Evolutionary conservation across 495 filamentous ascomycete genomes (phyloP).

Genomic region (Talaromyces ruber): DNA sequence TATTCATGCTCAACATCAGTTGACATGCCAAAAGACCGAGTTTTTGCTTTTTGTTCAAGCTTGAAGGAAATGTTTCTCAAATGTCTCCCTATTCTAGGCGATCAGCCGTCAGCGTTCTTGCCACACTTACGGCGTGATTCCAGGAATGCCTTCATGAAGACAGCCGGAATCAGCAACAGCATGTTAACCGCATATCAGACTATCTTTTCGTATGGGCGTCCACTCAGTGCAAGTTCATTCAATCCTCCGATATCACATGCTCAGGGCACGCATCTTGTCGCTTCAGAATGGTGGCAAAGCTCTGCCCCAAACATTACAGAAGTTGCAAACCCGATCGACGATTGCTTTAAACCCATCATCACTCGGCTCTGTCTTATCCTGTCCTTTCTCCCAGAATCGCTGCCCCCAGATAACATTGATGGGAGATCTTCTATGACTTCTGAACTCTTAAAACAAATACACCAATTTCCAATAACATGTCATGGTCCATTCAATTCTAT

Average conservation of each 20-base stretch:
- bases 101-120: not conserved
- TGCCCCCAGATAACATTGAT: not conserved
- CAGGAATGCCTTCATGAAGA: not conserved
- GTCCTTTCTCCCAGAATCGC: not conserved
- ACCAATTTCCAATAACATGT: not conserved
- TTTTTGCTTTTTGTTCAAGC: slow-evolving; percentile 4
- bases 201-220: not conserved
- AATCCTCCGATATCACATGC: not conserved
- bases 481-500: not conserved
- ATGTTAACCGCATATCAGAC: not conserved
- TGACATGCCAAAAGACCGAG: not conserved
- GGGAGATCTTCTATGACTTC: not conserved
- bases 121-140: not conserved
- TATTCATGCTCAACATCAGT: not conserved
- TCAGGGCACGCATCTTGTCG: not conserved
- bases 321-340: not conserved
- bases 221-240: not conserved
- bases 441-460: not conserved
- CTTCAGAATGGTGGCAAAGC: not conserved
- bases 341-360: not conserved
- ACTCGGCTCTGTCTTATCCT: slow-evolving; percentile 1
- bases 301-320: not conserved
- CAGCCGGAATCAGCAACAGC: not conserved
- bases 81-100: not conserved
- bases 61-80: slow-evolving; percentile 4